Conservation (phyloP, 345 rosid genomes). For the Eucalyptus urophylla region DNA sequence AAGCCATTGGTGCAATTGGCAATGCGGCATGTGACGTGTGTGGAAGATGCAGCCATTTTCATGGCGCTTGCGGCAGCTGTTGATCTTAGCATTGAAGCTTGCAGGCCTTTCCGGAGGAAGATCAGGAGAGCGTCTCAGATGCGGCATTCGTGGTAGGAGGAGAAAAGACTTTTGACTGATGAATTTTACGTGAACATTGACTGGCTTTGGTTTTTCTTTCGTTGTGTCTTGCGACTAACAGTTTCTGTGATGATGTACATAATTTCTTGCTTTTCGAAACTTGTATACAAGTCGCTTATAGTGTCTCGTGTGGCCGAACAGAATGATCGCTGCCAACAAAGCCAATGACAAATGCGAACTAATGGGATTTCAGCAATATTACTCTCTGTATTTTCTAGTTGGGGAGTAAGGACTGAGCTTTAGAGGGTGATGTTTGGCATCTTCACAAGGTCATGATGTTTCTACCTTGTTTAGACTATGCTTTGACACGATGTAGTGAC, state of each 20-base stretch:
- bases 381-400: neutral
- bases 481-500: neutral
- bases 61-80: slow-evolving; percentile 96
- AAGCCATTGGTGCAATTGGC: slow-evolving; percentile 80
- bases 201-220: neutral
- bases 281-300: neutral
- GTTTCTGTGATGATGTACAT: slow-evolving; percentile 14
- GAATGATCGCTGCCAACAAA: neutral
- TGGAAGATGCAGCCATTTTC: slow-evolving; percentile 95
- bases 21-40: slow-evolving; percentile 81
- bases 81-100: slow-evolving; percentile 89
- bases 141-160: slow-evolving; percentile 36
- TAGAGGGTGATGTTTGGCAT: neutral
- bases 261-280: slow-evolving; percentile 3
- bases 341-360: neutral
- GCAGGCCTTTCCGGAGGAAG: slow-evolving; percentile 78
- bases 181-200: neutral
- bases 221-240: neutral
- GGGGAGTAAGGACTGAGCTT: neutral
- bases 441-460: neutral
- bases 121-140: slow-evolving; percentile 31
- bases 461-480: neutral
- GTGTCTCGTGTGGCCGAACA: neutral
- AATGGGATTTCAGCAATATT: neutral
- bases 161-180: neutral